Conservation (phyloP, 164 flowering plant species). For the Amborella trichopoda region DNA sequence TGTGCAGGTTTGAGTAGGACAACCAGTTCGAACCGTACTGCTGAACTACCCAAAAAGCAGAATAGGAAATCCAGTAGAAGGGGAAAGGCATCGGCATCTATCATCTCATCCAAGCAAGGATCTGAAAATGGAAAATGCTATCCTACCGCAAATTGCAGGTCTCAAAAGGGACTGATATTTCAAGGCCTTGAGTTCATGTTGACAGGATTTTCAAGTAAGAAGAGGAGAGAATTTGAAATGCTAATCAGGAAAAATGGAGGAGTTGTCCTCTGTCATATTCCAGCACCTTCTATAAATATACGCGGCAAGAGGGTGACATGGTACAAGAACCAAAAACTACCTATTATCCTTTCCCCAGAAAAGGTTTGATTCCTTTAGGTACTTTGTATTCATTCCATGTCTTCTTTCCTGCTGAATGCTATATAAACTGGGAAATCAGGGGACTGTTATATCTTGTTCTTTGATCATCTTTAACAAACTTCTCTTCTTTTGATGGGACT, state of each 20-base stretch:
- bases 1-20: conserved; percentile 26
- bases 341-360: conserved; percentile 45
- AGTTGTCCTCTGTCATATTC: conserved; percentile 48
- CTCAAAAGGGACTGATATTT: conserved; percentile 28
- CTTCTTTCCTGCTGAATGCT: background rate
- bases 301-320: conserved; percentile 22
- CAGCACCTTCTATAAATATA: conserved; percentile 27
- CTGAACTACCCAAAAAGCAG: too few species aligned
- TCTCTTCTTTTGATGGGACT: too few species aligned
- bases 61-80: too few species aligned
- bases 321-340: conserved; percentile 22
- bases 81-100: too few species aligned
- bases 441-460: too few species aligned
- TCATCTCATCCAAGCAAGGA: conserved; percentile 9
- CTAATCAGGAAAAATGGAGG: conserved; percentile 66
- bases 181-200: conserved; percentile 62
- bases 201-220: conserved; percentile 51
- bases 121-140: conserved; percentile 16
- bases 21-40: too few species aligned
- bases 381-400: background rate
- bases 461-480: too few species aligned
- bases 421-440: too few species aligned
- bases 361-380: conserved; percentile 51
- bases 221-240: conserved; percentile 43
- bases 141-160: conserved; percentile 7